Conservation (phyloP, 2,329 filamentous ascomycete species). For the Aureobasidium lini region DNA sequence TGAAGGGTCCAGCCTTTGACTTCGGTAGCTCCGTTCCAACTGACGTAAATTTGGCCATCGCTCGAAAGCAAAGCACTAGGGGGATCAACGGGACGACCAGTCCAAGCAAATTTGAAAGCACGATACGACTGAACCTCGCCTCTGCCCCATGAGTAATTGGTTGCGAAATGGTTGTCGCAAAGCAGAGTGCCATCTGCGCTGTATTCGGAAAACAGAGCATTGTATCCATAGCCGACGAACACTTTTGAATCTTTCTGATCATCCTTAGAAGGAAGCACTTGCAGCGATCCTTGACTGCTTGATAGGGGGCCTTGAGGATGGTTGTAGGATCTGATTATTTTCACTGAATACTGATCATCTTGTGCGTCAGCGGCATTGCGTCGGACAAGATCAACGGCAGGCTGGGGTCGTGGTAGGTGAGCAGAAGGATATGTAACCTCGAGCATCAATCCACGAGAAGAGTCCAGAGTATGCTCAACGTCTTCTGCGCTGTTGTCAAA, state of each 20-base stretch:
- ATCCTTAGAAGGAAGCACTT: constrained; percentile 16
- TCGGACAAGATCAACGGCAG: neutral
- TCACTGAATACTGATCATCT: constrained; percentile 20
- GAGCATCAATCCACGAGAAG: constrained; percentile 26
- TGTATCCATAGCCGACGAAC: constrained; percentile 24
- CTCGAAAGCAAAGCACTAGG: constrained; percentile 15
- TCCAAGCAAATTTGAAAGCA: constrained; percentile 22
- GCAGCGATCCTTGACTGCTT: constrained; percentile 22
- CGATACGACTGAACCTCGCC: constrained; percentile 25
- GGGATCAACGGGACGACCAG: constrained; percentile 17
- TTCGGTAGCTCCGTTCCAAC: constrained; percentile 26
- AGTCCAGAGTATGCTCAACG: constrained; percentile 24
- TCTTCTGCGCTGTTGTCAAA: constrained; percentile 44
- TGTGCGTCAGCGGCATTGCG: neutral
- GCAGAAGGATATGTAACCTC: constrained; percentile 25
- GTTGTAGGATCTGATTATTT: constrained; percentile 23
- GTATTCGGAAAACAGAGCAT: constrained; percentile 23
- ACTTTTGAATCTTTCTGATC: constrained; percentile 15
- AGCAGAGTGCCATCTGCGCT: constrained; percentile 20
- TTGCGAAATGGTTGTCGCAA: constrained; percentile 23
- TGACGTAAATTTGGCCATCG: constrained; percentile 16
- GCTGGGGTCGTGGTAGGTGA: neutral
- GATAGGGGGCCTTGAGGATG: constrained; percentile 22
- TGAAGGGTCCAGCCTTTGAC: constrained; percentile 20
- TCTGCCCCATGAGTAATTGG: constrained; percentile 21